Conservation (phyloP, 2,329 filamentous ascomycete species). For the Cytospora leucostoma region DNA sequence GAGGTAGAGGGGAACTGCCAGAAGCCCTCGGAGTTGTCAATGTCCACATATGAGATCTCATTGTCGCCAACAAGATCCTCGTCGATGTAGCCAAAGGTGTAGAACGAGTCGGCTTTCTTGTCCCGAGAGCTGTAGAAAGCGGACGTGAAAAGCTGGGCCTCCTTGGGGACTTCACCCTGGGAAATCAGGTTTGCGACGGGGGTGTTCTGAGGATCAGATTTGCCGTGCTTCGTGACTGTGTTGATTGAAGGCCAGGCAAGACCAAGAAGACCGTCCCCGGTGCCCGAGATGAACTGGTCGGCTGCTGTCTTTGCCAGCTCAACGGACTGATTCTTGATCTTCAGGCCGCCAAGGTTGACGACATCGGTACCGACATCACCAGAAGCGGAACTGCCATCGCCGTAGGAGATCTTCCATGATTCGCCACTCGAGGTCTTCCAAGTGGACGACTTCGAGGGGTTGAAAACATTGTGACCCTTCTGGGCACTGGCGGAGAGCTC, state of each 20-base stretch:
- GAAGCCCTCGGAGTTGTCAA: slow-evolving; percentile 67
- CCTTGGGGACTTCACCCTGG: slow-evolving; percentile 47
- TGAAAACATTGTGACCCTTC: slow-evolving; percentile 56
- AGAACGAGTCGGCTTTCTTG: slow-evolving; percentile 57
- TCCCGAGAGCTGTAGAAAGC: slow-evolving; percentile 61
- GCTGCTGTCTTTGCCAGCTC: slow-evolving; percentile 65
- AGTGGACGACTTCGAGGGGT: slow-evolving; percentile 62
- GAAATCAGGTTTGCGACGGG: slow-evolving; percentile 70
- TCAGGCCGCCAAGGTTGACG: slow-evolving; percentile 62
- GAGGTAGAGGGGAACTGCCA: slow-evolving; percentile 65
- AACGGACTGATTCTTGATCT: slow-evolving; percentile 62
- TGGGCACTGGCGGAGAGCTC: slow-evolving; percentile 43
- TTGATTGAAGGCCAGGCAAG: slow-evolving; percentile 67
- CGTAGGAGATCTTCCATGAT: slow-evolving; percentile 68
- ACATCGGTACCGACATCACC: slow-evolving; percentile 66
- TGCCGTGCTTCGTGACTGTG: slow-evolving; percentile 49
- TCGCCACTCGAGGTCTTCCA: slow-evolving; percentile 51
- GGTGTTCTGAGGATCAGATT: slow-evolving; percentile 55
- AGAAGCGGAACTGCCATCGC: slow-evolving; percentile 66
- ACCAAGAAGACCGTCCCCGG: slow-evolving; percentile 66
- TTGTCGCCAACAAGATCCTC: slow-evolving; percentile 57
- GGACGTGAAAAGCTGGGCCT: slow-evolving; percentile 62
- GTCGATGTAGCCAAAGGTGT: slow-evolving; percentile 74
- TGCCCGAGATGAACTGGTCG: slow-evolving; percentile 54
- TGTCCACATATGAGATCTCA: slow-evolving; percentile 59